Evolutionary conservation across 768 basidiomycete species (phyloP).

Genomic region (Termitomyces eurrhizus): DNA sequence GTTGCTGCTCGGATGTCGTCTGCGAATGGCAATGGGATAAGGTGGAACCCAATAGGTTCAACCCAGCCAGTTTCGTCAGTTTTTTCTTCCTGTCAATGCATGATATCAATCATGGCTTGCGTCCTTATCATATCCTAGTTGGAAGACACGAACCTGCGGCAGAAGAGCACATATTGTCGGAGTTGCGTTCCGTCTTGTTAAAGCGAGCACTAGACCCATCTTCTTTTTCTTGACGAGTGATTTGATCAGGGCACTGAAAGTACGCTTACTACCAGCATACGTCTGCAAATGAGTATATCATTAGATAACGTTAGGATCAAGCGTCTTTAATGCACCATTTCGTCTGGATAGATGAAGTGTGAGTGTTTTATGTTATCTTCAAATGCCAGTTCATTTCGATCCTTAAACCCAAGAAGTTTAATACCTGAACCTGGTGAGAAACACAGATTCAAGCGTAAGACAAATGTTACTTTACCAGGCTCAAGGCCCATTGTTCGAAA

Average conservation of each 20-base stretch:
- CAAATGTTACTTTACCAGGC: slow-evolving; percentile 50
- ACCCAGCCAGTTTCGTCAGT: slow-evolving; percentile 68
- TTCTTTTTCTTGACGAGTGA: slow-evolving; percentile 79
- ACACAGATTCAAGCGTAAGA: not conserved
- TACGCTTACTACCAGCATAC: slow-evolving; percentile 88
- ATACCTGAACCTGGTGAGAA: slow-evolving; percentile 48
- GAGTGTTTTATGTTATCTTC: slow-evolving; percentile 94
- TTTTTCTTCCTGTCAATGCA: slow-evolving; percentile 56
- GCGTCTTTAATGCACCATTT: slow-evolving; percentile 50
- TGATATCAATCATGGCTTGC: not conserved
- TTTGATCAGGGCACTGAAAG: slow-evolving; percentile 83
- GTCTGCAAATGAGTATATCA: slow-evolving; percentile 32
- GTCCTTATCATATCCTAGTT: not conserved
- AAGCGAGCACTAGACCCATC: slow-evolving; percentile 71
- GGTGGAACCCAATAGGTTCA: slow-evolving; percentile 88
- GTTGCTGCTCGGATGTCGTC: slow-evolving; percentile 89
- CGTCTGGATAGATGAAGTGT: slow-evolving; percentile 88
- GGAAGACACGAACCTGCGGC: slow-evolving; percentile 60
- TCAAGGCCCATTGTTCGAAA: slow-evolving; percentile 80
- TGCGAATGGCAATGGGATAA: slow-evolving; percentile 90
- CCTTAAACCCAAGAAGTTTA: slow-evolving; percentile 91
- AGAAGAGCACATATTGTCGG: slow-evolving; percentile 83
- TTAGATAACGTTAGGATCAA: not conserved
- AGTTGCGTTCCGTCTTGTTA: slow-evolving; percentile 66
- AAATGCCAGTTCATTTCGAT: slow-evolving; percentile 61